Evolutionary conservation across 2,329 filamentous ascomycete genomes (phyloP).

Genomic region (Colletotrichum tamarilloi): DNA sequence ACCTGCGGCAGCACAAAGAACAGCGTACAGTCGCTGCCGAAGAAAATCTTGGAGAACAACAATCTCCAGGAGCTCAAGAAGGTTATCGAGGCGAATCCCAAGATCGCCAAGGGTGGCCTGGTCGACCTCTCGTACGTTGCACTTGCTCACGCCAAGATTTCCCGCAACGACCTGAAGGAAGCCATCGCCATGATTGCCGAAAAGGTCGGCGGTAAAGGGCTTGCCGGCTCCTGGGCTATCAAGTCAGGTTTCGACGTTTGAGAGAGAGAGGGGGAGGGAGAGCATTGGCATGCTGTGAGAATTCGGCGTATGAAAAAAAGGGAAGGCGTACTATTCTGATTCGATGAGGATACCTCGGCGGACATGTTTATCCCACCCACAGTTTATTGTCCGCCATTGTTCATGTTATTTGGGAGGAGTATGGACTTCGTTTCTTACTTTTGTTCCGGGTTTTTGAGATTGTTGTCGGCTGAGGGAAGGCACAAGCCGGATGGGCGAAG

Average conservation of each 20-base stretch:
- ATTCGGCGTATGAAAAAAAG: slow-evolving; percentile 4
- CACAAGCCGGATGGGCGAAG: background rate
- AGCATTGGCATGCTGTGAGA: background rate
- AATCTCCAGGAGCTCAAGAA: slow-evolving; percentile 53
- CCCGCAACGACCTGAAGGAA: slow-evolving; percentile 34
- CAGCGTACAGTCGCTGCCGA: slow-evolving; percentile 13
- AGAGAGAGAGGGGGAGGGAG: background rate
- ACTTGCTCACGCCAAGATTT: slow-evolving; percentile 34
- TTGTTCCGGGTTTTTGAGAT: background rate
- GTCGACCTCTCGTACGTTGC: slow-evolving; percentile 33
- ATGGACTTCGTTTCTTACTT: background rate
- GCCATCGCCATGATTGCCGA: slow-evolving; percentile 30
- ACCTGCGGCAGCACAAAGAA: slow-evolving; percentile 8
- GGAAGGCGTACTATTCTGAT: slow-evolving; percentile 25
- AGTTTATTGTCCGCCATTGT: slow-evolving; percentile 13
- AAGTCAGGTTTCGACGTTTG: slow-evolving; percentile 19
- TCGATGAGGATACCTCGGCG: slow-evolving; percentile 28
- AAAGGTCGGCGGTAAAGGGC: slow-evolving; percentile 22
- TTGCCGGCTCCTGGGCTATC: slow-evolving; percentile 18
- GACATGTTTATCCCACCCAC: background rate
- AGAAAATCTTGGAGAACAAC: slow-evolving; percentile 42
- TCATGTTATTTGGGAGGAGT: slow-evolving; percentile 1
- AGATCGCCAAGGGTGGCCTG: slow-evolving; percentile 35
- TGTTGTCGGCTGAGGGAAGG: background rate
- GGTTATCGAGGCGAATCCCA: slow-evolving; percentile 44